Evolutionary conservation across 148 eudicot genomes (phyloP).

Genomic region (Arbutus unedo): DNA sequence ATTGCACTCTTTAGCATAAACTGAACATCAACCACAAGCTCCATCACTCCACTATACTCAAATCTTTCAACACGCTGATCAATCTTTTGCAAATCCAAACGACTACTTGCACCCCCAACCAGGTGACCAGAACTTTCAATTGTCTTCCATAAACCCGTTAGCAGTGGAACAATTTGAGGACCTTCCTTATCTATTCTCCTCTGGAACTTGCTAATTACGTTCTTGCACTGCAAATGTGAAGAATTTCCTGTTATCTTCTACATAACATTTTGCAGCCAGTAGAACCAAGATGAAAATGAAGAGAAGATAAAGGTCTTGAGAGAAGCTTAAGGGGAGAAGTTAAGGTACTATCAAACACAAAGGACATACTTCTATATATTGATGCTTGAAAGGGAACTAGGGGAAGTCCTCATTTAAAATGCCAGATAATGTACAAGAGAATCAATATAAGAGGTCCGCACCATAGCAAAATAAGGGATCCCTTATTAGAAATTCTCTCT

Average conservation of each 20-base stretch:
- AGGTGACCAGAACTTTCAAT: slow-evolving; percentile 41
- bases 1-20: slow-evolving; percentile 66
- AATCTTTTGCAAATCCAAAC: slow-evolving; percentile 68
- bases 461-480: no score
- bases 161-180: slow-evolving; percentile 72
- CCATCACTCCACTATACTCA: slow-evolving; percentile 70
- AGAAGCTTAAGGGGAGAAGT: neutral
- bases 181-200: slow-evolving; percentile 89
- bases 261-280: neutral
- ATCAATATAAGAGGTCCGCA: neutral
- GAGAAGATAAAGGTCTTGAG: neutral
- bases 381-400: neutral
- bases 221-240: slow-evolving; percentile 74
- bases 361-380: neutral
- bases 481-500: no score
- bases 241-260: neutral
- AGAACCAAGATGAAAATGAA: slow-evolving; percentile 2
- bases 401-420: neutral
- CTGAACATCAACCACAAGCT: slow-evolving; percentile 83
- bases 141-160: slow-evolving; percentile 82
- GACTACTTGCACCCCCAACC: slow-evolving; percentile 43
- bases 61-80: slow-evolving; percentile 65
- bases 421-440: neutral
- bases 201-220: slow-evolving; percentile 66
- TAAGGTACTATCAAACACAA: neutral